These are phyloP conservation scores for Plasmodium coatneyi DNA, from an alignment of 169 alveolate genomes.

Conservation along the genomic window DNA sequence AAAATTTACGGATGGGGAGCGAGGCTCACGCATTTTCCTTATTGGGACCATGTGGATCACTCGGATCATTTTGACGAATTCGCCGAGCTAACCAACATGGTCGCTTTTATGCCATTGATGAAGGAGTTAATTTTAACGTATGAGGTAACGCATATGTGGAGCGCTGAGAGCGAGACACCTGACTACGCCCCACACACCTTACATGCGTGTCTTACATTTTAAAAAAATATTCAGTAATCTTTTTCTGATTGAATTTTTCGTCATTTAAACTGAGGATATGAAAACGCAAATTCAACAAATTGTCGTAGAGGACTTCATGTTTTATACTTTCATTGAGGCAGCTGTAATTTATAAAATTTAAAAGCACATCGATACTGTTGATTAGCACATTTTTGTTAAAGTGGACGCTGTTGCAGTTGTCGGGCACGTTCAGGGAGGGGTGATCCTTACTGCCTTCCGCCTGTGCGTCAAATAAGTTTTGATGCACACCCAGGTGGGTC, in stretches of 20 bases:
- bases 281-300: slow-evolving; percentile 57
- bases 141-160: background rate
- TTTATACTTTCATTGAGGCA: slow-evolving; percentile 47
- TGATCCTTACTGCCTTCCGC: background rate
- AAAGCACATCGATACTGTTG: slow-evolving; percentile 37
- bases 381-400: slow-evolving; percentile 43
- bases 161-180: background rate
- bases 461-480: background rate
- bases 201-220: slow-evolving; percentile 17
- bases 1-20: background rate
- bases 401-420: slow-evolving; percentile 14
- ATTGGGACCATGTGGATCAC: background rate
- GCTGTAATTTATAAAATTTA: slow-evolving; percentile 60
- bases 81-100: background rate
- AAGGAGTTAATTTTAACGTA: background rate
- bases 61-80: background rate
- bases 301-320: slow-evolving; percentile 48
- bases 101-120: background rate
- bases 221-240: slow-evolving; percentile 56
- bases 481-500: background rate
- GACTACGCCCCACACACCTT: background rate
- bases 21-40: background rate
- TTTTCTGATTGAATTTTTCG: slow-evolving; percentile 55
- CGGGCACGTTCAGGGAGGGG: background rate
- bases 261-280: slow-evolving; percentile 59